Percentiles rank a stretch among this genome's conserved stretches.
Evolutionary conservation across 2,329 filamentous ascomycete genomes (phyloP).

Genomic region (Penicillium sp.): DNA sequence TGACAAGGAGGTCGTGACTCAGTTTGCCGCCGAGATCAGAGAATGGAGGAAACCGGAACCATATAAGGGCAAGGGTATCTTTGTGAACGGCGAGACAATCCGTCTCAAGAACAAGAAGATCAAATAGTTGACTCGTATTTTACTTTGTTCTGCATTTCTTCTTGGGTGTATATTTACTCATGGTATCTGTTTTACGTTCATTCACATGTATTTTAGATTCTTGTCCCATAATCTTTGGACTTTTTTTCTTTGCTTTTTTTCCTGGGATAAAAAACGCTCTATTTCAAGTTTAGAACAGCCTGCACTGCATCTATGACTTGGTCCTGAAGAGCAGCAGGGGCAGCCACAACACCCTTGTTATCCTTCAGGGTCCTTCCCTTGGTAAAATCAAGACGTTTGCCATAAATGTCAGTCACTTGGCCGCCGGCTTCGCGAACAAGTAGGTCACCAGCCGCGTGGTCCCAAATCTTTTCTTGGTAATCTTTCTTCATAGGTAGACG

Average conservation of each 20-base stretch:
- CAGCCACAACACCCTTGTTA: constrained; percentile 93
- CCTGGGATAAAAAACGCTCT: constrained; percentile 8
- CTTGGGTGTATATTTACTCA: constrained; percentile 23
- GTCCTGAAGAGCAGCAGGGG: constrained; percentile 69
- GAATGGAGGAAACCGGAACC: constrained; percentile 90
- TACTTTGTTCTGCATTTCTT: constrained; percentile 12
- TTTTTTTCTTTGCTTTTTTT: background rate
- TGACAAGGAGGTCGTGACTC: constrained; percentile 81
- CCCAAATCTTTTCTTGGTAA: constrained; percentile 99
- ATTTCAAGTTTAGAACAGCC: constrained; percentile 62
- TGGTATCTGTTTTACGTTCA: constrained; percentile 18
- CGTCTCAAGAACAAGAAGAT: constrained; percentile 98
- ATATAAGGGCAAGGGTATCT: constrained; percentile 99
- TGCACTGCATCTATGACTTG: constrained; percentile 78
- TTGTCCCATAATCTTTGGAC: constrained; percentile 9
- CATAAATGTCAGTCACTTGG: constrained; percentile 81
- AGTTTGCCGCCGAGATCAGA: constrained; percentile 84
- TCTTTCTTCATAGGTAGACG: constrained; percentile 77
- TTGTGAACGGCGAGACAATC: constrained; percentile 96
- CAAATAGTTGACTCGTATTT: constrained; percentile 55
- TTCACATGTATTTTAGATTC: constrained; percentile 16
- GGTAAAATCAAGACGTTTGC: constrained; percentile 80
- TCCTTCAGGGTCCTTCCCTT: constrained; percentile 77
- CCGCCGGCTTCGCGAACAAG: constrained; percentile 94
- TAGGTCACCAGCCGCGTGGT: constrained; percentile 91